phyloP scores from a whole-genome alignment of 352 stramenopile species.

The Pythium insidiosum region DNA sequence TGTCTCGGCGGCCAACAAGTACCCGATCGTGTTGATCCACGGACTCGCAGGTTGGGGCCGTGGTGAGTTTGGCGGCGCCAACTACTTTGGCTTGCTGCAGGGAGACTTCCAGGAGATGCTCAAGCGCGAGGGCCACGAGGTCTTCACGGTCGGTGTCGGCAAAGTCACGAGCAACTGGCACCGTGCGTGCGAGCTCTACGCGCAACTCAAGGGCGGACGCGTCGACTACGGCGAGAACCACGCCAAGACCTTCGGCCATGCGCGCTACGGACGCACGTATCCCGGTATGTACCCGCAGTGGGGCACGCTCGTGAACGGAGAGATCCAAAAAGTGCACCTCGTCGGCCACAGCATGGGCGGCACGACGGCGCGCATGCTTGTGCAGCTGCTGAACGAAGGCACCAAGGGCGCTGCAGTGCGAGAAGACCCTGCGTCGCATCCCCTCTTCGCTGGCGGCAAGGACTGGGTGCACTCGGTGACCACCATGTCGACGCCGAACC shows the following conservation, averaged over 20 bases:
- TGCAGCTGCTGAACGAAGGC: slow-evolving; percentile 8
- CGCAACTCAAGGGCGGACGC: slow-evolving; percentile 28
- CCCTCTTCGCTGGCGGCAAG: slow-evolving; percentile 9
- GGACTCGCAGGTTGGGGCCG: slow-evolving; percentile 36
- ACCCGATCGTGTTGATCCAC: slow-evolving; percentile 44
- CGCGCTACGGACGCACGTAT: slow-evolving; percentile 13
- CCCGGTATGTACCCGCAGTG: slow-evolving; percentile 18
- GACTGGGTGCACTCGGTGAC: slow-evolving; percentile 13
- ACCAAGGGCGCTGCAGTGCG: not conserved
- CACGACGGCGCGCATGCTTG: slow-evolving; percentile 6
- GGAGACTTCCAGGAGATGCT: slow-evolving; percentile 35
- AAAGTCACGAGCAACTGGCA: slow-evolving; percentile 59
- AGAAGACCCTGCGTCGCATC: slow-evolving; percentile 3
- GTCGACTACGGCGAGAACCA: slow-evolving; percentile 19
- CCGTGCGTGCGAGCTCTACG: slow-evolving; percentile 51
- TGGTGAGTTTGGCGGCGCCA: slow-evolving; percentile 30
- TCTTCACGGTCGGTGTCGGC: slow-evolving; percentile 39
- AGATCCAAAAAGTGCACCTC: slow-evolving; percentile 19
- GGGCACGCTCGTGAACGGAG: slow-evolving; percentile 10
- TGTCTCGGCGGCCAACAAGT: slow-evolving; percentile 18
- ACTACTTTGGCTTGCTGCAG: slow-evolving; percentile 47
- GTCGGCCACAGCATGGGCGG: slow-evolving; percentile 14
- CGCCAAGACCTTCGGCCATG: slow-evolving; percentile 22
- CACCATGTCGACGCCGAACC: slow-evolving; percentile 5
- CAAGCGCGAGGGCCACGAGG: slow-evolving; percentile 26